These are phyloP conservation scores for Tolypocladium tundrense DNA, from an alignment of 2,329 filamentous ascomycete genomes.

Conservation along the genomic window DNA sequence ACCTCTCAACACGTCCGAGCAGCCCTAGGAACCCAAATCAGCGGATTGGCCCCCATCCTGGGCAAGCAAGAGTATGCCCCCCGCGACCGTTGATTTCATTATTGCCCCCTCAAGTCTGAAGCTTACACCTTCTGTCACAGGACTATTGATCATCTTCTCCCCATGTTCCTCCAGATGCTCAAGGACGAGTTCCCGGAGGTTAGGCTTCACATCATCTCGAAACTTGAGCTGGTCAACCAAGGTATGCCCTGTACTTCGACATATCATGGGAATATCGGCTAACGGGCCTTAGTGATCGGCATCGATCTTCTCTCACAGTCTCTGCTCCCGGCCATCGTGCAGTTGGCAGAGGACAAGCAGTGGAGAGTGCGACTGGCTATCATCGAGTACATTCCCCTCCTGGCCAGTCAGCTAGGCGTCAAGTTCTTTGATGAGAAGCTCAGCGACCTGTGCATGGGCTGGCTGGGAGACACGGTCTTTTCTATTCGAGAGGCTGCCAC, in stretches of 20 bases:
- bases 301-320: slow-evolving; percentile 96
- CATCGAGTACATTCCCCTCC: slow-evolving; percentile 96
- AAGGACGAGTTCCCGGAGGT: slow-evolving; percentile 99
- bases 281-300: slow-evolving; percentile 65
- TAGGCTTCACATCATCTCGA: slow-evolving; percentile 98
- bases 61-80: slow-evolving; percentile 88
- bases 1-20: slow-evolving; percentile 94
- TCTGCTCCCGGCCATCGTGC: slow-evolving; percentile 90
- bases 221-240: slow-evolving; percentile 95
- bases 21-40: slow-evolving; percentile 92
- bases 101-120: neutral
- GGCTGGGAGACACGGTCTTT: slow-evolving; percentile 97
- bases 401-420: slow-evolving; percentile 90
- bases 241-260: slow-evolving; percentile 37
- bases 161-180: slow-evolving; percentile 99
- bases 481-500: slow-evolving; percentile 97
- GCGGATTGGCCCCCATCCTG: slow-evolving; percentile 88
- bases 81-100: neutral
- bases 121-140: slow-evolving; percentile 29
- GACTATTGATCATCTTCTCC: slow-evolving; percentile 90
- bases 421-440: slow-evolving; percentile 98
- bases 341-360: slow-evolving; percentile 97
- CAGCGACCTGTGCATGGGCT: slow-evolving; percentile 91
- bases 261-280: slow-evolving; percentile 4
- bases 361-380: slow-evolving; percentile 97